A percentile compares a stretch with the other conserved stretches of the same genome.
These are phyloP conservation scores for Neonectria punicea DNA, from an alignment of 2,329 filamentous ascomycete genomes.

Conservation along the genomic window DNA sequence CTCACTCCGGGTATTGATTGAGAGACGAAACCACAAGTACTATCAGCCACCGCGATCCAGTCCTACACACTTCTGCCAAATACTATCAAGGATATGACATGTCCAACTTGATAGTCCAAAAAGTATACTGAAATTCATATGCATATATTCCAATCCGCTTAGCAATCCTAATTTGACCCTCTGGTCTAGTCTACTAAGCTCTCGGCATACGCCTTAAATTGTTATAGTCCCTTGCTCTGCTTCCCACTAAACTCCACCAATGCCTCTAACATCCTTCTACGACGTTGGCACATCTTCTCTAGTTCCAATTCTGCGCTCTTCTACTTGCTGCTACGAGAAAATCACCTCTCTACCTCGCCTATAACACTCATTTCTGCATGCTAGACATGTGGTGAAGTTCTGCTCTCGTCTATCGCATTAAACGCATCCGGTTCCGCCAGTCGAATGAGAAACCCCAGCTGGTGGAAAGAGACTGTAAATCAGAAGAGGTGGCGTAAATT, in stretches of 20 bases:
- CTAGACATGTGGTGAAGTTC: neutral
- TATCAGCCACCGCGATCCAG: no score
- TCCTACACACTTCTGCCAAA: no score
- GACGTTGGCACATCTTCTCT: neutral
- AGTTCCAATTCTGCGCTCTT: neutral
- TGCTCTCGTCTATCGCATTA: neutral
- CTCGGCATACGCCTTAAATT: neutral
- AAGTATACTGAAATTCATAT: no score
- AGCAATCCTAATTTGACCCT: no score
- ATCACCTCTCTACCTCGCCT: neutral
- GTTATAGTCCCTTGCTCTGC: neutral
- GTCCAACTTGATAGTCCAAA: no score
- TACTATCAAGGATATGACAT: no score
- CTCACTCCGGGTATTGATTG: no score
- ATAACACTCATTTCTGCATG: neutral
- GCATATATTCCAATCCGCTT: neutral
- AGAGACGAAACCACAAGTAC: no score
- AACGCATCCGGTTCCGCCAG: neutral
- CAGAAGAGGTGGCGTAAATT: neutral
- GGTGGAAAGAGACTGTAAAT: neutral
- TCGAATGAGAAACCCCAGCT: neutral
- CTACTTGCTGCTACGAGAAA: no score
- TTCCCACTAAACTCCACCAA: neutral
- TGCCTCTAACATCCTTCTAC: neutral
- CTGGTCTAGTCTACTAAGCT: neutral